A percentile compares a stretch with the other conserved stretches of the same genome.
phyloP scores from a whole-genome alignment of 495 filamentous ascomycete genomes.

The Aspergillus diversus region DNA sequence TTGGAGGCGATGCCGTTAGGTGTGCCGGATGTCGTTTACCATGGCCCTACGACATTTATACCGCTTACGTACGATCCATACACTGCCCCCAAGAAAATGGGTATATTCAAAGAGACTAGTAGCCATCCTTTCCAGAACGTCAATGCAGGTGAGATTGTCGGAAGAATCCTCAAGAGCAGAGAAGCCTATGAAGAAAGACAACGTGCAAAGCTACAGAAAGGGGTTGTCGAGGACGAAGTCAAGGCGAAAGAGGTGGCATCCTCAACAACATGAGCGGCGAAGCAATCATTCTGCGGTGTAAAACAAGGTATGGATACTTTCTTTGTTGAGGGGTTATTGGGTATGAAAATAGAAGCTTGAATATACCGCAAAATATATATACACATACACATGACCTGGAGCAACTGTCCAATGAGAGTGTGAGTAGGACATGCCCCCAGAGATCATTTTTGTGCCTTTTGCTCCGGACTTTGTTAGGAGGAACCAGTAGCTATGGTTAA shows the following conservation, averaged over 20 bases:
- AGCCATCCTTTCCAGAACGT: slow-evolving; percentile 80
- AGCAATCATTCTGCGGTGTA: not conserved
- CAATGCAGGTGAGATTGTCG: slow-evolving; percentile 91
- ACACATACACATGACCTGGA: not conserved
- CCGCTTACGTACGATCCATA: slow-evolving; percentile 88
- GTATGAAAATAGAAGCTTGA: not conserved
- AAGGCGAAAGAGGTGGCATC: slow-evolving; percentile 40
- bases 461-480: not conserved
- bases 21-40: slow-evolving; percentile 81
- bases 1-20: slow-evolving; percentile 75
- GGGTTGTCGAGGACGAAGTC: slow-evolving; percentile 62
- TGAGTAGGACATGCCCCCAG: no score
- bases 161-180: slow-evolving; percentile 81
- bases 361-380: not conserved
- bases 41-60: slow-evolving; percentile 92
- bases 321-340: not conserved
- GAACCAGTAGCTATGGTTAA: not conserved
- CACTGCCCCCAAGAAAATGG: slow-evolving; percentile 71
- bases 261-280: slow-evolving; percentile 12
- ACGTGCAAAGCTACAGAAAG: slow-evolving; percentile 83
- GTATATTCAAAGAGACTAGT: slow-evolving; percentile 74
- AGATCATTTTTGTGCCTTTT: no score
- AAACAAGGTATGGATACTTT: not conserved
- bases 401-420: no score
- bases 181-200: slow-evolving; percentile 89